Evolutionary conservation across 306 rosid genomes (phyloP).

Genomic region (Biancaea sappan): DNA sequence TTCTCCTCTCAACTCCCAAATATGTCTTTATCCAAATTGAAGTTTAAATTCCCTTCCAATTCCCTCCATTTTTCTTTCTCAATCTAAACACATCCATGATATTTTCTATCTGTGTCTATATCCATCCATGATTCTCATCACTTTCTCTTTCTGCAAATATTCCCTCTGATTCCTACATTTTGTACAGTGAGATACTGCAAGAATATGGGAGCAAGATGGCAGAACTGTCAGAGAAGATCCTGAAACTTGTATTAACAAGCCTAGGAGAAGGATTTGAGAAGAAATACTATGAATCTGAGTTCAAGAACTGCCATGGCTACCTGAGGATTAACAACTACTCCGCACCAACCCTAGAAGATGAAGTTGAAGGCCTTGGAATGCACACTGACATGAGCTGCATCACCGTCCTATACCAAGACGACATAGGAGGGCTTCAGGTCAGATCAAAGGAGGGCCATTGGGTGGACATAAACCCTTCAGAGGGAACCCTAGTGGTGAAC

Average conservation of each 20-base stretch:
- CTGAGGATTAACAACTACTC: constrained; percentile 82
- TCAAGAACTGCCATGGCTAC: constrained; percentile 82
- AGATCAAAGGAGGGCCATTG: constrained; percentile 77
- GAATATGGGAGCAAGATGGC: constrained; percentile 90
- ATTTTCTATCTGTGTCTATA: too few species aligned
- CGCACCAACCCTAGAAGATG: constrained; percentile 48
- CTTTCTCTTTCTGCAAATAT: background rate
- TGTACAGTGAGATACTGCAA: constrained; percentile 67
- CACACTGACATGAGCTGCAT: constrained; percentile 97
- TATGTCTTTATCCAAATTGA: too few species aligned
- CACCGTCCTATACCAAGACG: constrained; percentile 80
- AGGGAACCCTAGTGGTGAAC: constrained; percentile 81
- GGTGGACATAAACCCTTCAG: constrained; percentile 79
- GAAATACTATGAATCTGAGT: constrained; percentile 56
- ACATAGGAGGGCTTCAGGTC: constrained; percentile 89
- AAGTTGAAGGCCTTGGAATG: constrained; percentile 92
- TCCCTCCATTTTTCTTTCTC: too few species aligned
- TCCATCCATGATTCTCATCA: too few species aligned
- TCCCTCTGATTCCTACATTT: constrained; percentile 1
- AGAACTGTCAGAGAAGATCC: constrained; percentile 63
- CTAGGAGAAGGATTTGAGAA: constrained; percentile 65
- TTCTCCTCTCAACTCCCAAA: background rate
- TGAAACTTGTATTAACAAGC: constrained; percentile 60
- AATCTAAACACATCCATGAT: too few species aligned
- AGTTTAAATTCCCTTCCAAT: too few species aligned